Conservation (phyloP, 108 stramenopile species). For the Cyclostephanos invisitatus region DNA sequence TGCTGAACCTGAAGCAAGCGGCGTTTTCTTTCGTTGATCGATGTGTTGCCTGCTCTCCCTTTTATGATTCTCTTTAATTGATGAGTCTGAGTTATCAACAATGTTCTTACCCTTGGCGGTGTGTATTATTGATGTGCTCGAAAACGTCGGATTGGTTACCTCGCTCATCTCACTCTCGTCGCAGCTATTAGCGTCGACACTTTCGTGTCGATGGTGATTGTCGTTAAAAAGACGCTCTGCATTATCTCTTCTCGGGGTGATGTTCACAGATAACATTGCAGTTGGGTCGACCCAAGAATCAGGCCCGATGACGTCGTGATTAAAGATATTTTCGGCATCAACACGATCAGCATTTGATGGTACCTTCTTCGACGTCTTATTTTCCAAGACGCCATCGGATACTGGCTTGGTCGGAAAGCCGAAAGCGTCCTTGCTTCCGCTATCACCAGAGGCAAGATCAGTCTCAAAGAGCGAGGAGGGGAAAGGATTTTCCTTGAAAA, state of each 20-base stretch:
- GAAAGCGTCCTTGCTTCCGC: slow-evolving; percentile 26
- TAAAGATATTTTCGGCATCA: slow-evolving; percentile 18
- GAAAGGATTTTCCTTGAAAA: slow-evolving; percentile 38
- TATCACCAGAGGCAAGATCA: background rate
- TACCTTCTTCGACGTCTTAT: slow-evolving; percentile 1
- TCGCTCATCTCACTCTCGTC: slow-evolving; percentile 43
- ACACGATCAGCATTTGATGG: slow-evolving; percentile 1
- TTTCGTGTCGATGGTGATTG: slow-evolving; percentile 16
- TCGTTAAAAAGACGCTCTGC: slow-evolving; percentile 1
- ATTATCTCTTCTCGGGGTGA: slow-evolving; percentile 25
- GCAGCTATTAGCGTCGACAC: slow-evolving; percentile 15
- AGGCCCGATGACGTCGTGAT: slow-evolving; percentile 6
- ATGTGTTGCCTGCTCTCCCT: background rate
- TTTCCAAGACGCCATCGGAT: background rate
- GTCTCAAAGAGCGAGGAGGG: slow-evolving; percentile 19
- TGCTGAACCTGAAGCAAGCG: background rate
- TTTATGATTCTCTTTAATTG: slow-evolving; percentile 36
- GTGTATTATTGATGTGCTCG: slow-evolving; percentile 4
- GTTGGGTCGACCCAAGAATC: slow-evolving; percentile 41
- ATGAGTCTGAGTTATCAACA: slow-evolving; percentile 1
- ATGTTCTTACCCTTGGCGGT: background rate
- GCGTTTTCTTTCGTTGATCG: background rate
- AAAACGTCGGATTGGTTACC: slow-evolving; percentile 39
- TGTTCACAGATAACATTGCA: slow-evolving; percentile 21
- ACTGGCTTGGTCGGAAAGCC: slow-evolving; percentile 28